Percentiles rank a stretch among this genome's conserved stretches.
Evolutionary conservation across 495 filamentous ascomycete genomes (phyloP).

Genomic region (Neurospora pannonica): DNA sequence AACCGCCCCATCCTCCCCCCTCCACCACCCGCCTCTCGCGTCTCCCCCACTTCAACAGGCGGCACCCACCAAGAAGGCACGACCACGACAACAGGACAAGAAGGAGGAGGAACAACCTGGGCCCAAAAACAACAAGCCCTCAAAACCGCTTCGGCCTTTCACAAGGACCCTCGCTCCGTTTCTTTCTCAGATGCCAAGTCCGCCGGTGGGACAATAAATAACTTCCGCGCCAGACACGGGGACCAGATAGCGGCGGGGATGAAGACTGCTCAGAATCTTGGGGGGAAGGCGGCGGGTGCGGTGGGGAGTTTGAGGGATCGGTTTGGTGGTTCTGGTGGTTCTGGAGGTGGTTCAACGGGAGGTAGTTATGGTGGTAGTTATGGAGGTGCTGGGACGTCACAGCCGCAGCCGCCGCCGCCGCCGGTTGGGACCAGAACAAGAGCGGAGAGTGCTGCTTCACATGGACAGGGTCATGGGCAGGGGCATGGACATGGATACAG

Average conservation of each 20-base stretch:
- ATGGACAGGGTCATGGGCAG: not conserved
- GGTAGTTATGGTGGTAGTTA: not conserved
- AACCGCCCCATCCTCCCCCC: not conserved
- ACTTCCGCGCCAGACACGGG: slow-evolving; percentile 64
- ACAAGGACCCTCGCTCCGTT: slow-evolving; percentile 48
- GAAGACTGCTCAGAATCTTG: slow-evolving; percentile 47
- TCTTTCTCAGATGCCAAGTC: slow-evolving; percentile 44
- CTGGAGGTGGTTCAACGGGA: not conserved
- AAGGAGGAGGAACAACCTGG: slow-evolving; percentile 46
- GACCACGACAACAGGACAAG: not conserved
- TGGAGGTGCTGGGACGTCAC: not conserved
- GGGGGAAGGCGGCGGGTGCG: slow-evolving; percentile 27
- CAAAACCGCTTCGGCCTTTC: slow-evolving; percentile 45
- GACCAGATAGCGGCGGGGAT: slow-evolving; percentile 61
- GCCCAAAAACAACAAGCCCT: slow-evolving; percentile 55
- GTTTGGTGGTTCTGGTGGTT: slow-evolving; percentile 16
- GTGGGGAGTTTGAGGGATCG: not conserved
- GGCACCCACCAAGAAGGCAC: not conserved
- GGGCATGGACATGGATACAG: not conserved
- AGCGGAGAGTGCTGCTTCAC: not conserved
- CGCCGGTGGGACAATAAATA: slow-evolving; percentile 53
- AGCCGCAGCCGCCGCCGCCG: not conserved
- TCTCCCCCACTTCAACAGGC: not conserved
- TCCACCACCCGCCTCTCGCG: not conserved
- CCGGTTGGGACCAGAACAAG: not conserved